Percentiles rank a stretch among this genome's conserved stretches.
Conservation (phyloP, 345 rosid species). For the Lepidium sativum region DNA sequence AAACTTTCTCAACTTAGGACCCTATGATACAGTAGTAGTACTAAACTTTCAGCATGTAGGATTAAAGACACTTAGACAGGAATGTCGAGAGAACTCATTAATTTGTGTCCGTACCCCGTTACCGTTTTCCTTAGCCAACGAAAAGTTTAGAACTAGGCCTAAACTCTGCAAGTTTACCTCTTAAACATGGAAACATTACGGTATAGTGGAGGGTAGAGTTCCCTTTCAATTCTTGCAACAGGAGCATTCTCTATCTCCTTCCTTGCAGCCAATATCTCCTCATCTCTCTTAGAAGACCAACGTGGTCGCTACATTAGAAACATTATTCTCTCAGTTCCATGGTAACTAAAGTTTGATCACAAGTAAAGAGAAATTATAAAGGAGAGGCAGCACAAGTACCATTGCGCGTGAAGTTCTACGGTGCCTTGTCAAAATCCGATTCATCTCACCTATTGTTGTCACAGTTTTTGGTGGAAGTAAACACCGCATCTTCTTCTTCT, state of each 20-base stretch:
- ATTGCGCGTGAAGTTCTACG: slow-evolving; percentile 61
- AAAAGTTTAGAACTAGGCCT: neutral
- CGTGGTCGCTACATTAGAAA: slow-evolving; percentile 62
- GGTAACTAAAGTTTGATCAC: neutral
- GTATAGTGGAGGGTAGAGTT: slow-evolving; percentile 74
- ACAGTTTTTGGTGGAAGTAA: slow-evolving; percentile 74
- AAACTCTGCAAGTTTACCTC: slow-evolving; percentile 34
- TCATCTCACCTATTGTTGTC: slow-evolving; percentile 63
- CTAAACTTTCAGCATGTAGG: neutral
- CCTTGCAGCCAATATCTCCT: slow-evolving; percentile 58
- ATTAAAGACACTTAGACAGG: neutral
- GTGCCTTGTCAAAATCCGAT: slow-evolving; percentile 35
- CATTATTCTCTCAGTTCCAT: neutral
- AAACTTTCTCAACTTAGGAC: neutral
- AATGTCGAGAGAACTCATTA: neutral
- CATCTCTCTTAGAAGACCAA: slow-evolving; percentile 64
- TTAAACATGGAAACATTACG: slow-evolving; percentile 82
- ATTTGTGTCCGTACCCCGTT: neutral
- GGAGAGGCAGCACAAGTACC: slow-evolving; percentile 31
- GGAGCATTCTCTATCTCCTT: slow-evolving; percentile 61
- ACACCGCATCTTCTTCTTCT: slow-evolving; percentile 47
- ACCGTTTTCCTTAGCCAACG: neutral
- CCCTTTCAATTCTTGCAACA: slow-evolving; percentile 26
- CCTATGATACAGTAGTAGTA: neutral
- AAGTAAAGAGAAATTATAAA: neutral